Percentiles rank a stretch among this genome's conserved stretches.
These are phyloP conservation scores for Abortiporus biennis DNA, from an alignment of 1,284 basidiomycete species.

Conservation along the genomic window DNA sequence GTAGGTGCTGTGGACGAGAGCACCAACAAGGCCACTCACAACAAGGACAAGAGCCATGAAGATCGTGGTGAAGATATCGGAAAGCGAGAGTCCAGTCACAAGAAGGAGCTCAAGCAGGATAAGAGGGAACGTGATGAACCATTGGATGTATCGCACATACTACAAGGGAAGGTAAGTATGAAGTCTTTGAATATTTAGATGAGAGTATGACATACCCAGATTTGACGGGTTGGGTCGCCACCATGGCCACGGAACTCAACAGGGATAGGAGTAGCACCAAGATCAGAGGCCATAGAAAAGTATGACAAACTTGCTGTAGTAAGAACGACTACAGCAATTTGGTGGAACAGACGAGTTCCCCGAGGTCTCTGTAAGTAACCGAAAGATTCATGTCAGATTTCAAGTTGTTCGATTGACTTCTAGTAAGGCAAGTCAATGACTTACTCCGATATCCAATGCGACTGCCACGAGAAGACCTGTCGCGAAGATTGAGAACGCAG, in stretches of 20 bases:
- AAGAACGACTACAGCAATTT: conserved; percentile 17
- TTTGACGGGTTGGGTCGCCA: conserved; percentile 15
- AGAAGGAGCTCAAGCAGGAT: conserved; percentile 44
- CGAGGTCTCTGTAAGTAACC: conserved; percentile 13
- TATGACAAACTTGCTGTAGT: conserved; percentile 15
- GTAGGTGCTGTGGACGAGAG: conserved; percentile 40
- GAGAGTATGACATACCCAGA: conserved; percentile 14
- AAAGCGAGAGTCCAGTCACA: conserved; percentile 41
- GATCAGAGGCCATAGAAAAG: conserved; percentile 23
- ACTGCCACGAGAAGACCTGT: conserved; percentile 28
- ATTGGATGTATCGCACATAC: conserved; percentile 46
- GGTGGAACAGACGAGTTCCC: conserved; percentile 19
- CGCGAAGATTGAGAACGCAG: conserved; percentile 40
- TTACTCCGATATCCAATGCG: conserved; percentile 17
- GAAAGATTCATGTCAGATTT: too few relatives aligned
- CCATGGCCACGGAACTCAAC: conserved; percentile 18
- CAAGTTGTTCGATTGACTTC: not conserved
- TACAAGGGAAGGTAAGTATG: conserved; percentile 7
- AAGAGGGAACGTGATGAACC: conserved; percentile 47
- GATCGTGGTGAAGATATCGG: conserved; percentile 40
- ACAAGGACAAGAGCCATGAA: conserved; percentile 46
- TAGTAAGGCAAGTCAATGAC: not conserved
- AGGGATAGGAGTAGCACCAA: conserved; percentile 16
- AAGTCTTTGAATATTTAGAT: not conserved
- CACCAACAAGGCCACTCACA: conserved; percentile 40